phyloP scores from a whole-genome alignment of 129 eudicot genomes.

The Heracleum sosnowskyi region DNA sequence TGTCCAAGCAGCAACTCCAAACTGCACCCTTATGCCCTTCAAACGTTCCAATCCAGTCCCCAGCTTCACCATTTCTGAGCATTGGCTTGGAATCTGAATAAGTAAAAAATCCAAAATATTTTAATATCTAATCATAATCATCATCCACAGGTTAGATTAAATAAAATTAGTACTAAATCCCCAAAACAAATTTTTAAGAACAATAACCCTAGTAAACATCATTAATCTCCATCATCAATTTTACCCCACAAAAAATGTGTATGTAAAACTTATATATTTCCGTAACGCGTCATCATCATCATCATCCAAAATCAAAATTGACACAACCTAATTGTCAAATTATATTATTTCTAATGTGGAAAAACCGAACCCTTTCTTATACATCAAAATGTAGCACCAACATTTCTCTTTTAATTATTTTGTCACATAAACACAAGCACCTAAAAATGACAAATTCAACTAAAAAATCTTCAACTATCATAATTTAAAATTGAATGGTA shows the following conservation, averaged over 20 bases:
- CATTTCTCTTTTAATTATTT: not conserved
- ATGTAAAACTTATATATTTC: not conserved
- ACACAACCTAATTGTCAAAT: not conserved
- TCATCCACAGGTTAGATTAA: not conserved
- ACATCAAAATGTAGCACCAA: not conserved
- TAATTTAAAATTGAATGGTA: not conserved
- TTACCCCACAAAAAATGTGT: not conserved
- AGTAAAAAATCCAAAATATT: not conserved
- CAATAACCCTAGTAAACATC: not conserved
- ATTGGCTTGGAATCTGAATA: slow-evolving; percentile 61
- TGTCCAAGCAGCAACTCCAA: slow-evolving; percentile 79
- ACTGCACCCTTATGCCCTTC: slow-evolving; percentile 87
- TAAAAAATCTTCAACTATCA: not conserved
- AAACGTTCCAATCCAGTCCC: slow-evolving; percentile 86
- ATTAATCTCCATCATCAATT: not conserved
- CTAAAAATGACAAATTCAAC: not conserved
- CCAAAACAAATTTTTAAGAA: not conserved
- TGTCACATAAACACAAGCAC: not conserved
- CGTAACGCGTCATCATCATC: not conserved
- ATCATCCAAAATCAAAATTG: not conserved
- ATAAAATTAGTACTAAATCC: not conserved
- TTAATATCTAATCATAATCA: not conserved
- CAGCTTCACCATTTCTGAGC: slow-evolving; percentile 83
- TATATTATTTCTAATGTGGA: not conserved
- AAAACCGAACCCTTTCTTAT: not conserved